A percentile compares a stretch with the other conserved stretches of the same genome.
Conservation (phyloP, 2,329 filamentous ascomycete genomes). For the Thermothelomyces thermophilus region DNA sequence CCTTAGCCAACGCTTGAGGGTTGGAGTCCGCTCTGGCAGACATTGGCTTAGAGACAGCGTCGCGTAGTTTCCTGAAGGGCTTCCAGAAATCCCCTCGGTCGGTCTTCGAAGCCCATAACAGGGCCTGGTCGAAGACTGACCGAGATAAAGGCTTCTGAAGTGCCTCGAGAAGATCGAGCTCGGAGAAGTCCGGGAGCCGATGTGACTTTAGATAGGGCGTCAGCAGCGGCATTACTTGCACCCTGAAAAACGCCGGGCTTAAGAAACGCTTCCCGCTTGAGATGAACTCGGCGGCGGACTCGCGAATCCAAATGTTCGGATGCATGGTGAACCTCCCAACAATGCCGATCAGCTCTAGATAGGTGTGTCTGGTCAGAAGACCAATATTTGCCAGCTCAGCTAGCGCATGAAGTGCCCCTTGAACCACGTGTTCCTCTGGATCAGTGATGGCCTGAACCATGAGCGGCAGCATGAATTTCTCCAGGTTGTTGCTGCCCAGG, state of each 20-base stretch:
- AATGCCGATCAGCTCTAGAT: conserved; percentile 82
- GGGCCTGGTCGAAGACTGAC: conserved; percentile 74
- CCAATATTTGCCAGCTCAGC: conserved; percentile 84
- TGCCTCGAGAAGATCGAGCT: conserved; percentile 69
- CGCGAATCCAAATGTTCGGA: conserved; percentile 90
- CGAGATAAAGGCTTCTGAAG: conserved; percentile 77
- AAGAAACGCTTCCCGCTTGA: conserved; percentile 69
- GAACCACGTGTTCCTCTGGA: conserved; percentile 87
- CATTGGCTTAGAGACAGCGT: conserved; percentile 57
- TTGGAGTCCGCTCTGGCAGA: conserved; percentile 51
- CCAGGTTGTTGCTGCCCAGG: conserved; percentile 78
- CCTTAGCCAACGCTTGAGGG: conserved; percentile 52
- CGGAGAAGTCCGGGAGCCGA: conserved; percentile 59
- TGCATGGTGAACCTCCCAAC: conserved; percentile 84
- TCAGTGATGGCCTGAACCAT: conserved; percentile 95
- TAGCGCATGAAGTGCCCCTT: conserved; percentile 80
- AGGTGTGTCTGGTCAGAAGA: conserved; percentile 73
- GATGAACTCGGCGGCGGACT: conserved; percentile 79
- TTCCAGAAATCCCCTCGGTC: conserved; percentile 88
- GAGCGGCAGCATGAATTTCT: conserved; percentile 90
- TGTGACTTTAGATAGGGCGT: conserved; percentile 73
- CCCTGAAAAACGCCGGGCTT: conserved; percentile 72
- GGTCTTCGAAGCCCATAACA: conserved; percentile 76
- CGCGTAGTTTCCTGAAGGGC: conserved; percentile 59
- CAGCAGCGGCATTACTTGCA: conserved; percentile 74